Conservation (phyloP, 306 rosid genomes). For the Quercus glauca region DNA sequence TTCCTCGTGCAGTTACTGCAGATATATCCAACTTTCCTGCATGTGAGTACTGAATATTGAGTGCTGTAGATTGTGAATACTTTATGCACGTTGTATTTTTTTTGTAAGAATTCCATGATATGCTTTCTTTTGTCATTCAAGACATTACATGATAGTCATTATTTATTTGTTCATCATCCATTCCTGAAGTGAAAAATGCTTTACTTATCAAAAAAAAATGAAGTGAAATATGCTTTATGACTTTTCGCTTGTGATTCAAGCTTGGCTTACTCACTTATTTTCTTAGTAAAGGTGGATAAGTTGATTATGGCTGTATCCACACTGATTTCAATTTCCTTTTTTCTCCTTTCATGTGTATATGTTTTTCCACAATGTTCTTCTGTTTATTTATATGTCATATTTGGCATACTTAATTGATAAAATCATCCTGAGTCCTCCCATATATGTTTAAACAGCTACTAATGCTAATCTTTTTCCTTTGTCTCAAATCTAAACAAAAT, state of each 20-base stretch:
- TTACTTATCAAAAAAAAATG: neutral
- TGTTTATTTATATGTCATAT: neutral
- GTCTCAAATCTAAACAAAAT: neutral
- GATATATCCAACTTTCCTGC: constrained; percentile 90
- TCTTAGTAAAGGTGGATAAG: neutral
- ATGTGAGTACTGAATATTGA: constrained; percentile 46
- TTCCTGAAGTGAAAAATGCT: neutral
- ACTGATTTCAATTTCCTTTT: neutral
- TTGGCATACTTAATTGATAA: neutral
- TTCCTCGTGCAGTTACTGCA: constrained; percentile 91
- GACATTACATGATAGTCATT: neutral
- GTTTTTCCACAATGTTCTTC: neutral
- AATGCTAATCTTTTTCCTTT: neutral
- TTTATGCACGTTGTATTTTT: neutral
- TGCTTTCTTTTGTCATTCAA: neutral
- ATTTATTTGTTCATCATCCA: neutral
- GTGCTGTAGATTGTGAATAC: constrained; percentile 2
- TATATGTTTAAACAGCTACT: neutral
- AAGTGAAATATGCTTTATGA: neutral
- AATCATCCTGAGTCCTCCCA: neutral
- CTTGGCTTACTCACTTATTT: neutral
- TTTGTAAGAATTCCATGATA: neutral
- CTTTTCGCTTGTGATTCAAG: neutral
- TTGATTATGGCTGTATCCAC: neutral
- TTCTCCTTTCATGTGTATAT: neutral